Evolutionary conservation across 768 basidiomycete species (phyloP).

Genomic region (Neoboletus subvelutipes): DNA sequence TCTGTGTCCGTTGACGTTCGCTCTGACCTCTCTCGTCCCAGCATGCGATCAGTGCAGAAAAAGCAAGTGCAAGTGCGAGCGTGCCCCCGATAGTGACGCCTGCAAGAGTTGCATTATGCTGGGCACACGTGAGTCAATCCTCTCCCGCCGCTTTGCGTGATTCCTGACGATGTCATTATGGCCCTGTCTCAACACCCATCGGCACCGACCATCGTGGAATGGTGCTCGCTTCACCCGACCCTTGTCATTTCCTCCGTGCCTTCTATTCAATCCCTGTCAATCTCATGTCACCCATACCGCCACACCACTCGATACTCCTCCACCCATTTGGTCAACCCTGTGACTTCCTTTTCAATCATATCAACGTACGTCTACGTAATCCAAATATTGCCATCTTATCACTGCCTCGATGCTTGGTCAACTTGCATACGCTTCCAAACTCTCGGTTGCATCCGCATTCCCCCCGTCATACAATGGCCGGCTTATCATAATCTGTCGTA

Average conservation of each 20-base stretch:
- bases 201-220: slow-evolving; percentile 12
- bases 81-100: slow-evolving; percentile 53
- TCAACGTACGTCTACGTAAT: slow-evolving; percentile 19
- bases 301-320: neutral
- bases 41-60: slow-evolving; percentile 91
- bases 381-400: slow-evolving; percentile 8
- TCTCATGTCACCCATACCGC: neutral
- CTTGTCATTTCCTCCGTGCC: neutral
- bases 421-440: slow-evolving; percentile 1
- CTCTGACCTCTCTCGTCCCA: slow-evolving; percentile 25
- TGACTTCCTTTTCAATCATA: neutral
- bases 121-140: slow-evolving; percentile 54
- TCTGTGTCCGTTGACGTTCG: neutral
- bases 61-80: slow-evolving; percentile 88
- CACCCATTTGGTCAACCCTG: slow-evolving; percentile 6
- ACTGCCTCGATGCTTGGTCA: neutral
- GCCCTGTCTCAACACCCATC: neutral
- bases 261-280: slow-evolving; percentile 1
- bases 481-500: slow-evolving; percentile 19
- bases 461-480: slow-evolving; percentile 5
- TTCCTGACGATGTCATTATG: slow-evolving; percentile 10
- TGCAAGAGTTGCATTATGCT: slow-evolving; percentile 79
- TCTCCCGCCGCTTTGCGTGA: neutral
- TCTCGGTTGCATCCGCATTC: slow-evolving; percentile 6
- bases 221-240: neutral